A percentile compares a stretch with the other conserved stretches of the same genome.
Evolutionary conservation across 2,329 filamentous ascomycete genomes (phyloP).

Genomic region (Ascochyta pisi): DNA sequence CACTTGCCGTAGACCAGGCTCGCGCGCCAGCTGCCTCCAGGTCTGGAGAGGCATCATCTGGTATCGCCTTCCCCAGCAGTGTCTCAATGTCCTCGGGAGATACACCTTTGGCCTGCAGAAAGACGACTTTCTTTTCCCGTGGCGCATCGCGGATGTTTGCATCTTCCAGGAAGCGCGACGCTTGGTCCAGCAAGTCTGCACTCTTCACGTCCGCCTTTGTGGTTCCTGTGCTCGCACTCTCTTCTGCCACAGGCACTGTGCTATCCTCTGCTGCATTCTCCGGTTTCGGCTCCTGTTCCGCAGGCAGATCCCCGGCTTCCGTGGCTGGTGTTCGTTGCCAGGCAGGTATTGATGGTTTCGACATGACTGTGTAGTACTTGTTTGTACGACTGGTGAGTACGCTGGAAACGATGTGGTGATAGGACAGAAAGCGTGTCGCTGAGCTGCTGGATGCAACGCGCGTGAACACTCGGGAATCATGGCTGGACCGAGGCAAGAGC

Average conservation of each 20-base stretch:
- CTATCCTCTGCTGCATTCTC: constrained; percentile 16
- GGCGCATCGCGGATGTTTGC: constrained; percentile 73
- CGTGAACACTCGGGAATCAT: constrained; percentile 23
- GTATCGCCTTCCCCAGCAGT: constrained; percentile 58
- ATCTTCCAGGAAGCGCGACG: constrained; percentile 77
- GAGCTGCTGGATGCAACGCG: constrained; percentile 12
- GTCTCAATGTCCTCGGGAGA: constrained; percentile 69
- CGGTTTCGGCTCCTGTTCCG: constrained; percentile 24
- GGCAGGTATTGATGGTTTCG: constrained; percentile 41
- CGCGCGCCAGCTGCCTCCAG: constrained; percentile 33
- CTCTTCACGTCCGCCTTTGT: constrained; percentile 12
- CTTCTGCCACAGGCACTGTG: constrained; percentile 21
- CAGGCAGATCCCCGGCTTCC: constrained; percentile 15
- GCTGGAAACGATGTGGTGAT: neutral
- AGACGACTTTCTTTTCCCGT: constrained; percentile 75
- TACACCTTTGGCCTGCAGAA: constrained; percentile 80
- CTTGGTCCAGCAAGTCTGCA: constrained; percentile 64
- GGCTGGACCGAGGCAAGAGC: constrained; percentile 31
- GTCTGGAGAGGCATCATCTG: constrained; percentile 21
- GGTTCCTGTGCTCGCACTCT: constrained; percentile 21
- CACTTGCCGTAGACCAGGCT: constrained; percentile 40
- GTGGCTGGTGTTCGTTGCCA: constrained; percentile 42
- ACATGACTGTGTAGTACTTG: constrained; percentile 16
- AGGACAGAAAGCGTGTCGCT: neutral
- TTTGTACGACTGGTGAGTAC: neutral